Evolutionary conservation across 116 monocot genomes (phyloP), one percentile per base, ranked within the genome.

Genomic region (Zostera marina): DNA sequence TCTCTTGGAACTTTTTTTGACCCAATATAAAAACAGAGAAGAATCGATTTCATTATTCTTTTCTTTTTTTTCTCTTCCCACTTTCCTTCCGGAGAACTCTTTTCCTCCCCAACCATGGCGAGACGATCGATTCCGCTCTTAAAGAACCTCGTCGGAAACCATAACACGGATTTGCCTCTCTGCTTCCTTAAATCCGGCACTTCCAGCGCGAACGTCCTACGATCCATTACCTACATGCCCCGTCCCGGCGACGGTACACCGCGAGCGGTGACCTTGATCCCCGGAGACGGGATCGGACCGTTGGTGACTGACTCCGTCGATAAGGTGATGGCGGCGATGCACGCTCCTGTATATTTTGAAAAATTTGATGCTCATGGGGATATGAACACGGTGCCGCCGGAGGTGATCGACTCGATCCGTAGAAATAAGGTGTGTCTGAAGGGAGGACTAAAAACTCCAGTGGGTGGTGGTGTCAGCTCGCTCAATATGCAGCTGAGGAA

Each of bases 401-500:
- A 67, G 57, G 73, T 73, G 15, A 44, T 73, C 12, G 73, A 73
- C 14, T 73, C 73, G 25, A 67, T 73, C 24, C 20, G 54, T 20
- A 40, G 63, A 53, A 74, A 74, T 53, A 74, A 74, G 59, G 69
- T 74, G 12, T 74, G 74, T 58, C 56, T 74, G 23, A 74, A 74
- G 44, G 74, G 69, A 42, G 74, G 74, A 38, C 43, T 74, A 44
- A 41, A 42, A 25, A 74, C 69, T 6, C 74, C 74, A 6, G 68
- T 74, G 4, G 74, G 74, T 5, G 74, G 74, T 13, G 74, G 74
- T 3, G 74, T 74, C 9, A 74, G 74, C 52, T 68, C 68, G 6
- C 63, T 74, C 17, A 74, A 69, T 42, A 64, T 74, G 52, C 74
- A 74, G 46, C 59, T 74, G 42, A 74, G 74, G 68, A 74, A 74